phyloP scores from a whole-genome alignment of 2,329 filamentous ascomycete species.

The Penicillium italicum region DNA sequence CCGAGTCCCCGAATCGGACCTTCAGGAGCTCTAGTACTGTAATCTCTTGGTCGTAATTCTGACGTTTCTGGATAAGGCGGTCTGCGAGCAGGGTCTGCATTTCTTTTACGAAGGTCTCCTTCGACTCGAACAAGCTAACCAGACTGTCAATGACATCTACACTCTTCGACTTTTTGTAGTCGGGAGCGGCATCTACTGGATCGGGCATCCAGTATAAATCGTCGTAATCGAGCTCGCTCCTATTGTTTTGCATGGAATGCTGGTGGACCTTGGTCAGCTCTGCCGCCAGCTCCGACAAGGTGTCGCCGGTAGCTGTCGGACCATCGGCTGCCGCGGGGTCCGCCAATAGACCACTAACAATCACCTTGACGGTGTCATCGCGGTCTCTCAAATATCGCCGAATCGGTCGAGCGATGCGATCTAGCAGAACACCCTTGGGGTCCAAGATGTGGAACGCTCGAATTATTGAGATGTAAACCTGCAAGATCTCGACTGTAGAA shows the following conservation, averaged over 20 bases:
- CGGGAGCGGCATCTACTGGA: constrained; percentile 85
- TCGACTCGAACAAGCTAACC: constrained; percentile 80
- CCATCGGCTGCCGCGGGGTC: constrained; percentile 46
- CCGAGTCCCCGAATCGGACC: constrained; percentile 77
- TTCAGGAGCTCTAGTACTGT: constrained; percentile 84
- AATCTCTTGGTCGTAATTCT: constrained; percentile 72
- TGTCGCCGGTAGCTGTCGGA: constrained; percentile 36
- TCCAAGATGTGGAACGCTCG: constrained; percentile 61
- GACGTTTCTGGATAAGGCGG: constrained; percentile 64
- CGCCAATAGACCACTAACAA: constrained; percentile 61
- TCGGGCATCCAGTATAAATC: constrained; percentile 93
- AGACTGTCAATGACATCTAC: constrained; percentile 91
- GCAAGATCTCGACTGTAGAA: constrained; percentile 64
- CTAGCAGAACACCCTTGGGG: constrained; percentile 62
- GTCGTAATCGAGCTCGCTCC: constrained; percentile 76
- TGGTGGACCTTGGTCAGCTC: constrained; percentile 47
- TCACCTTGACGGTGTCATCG: constrained; percentile 63
- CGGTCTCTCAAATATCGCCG: constrained; percentile 61
- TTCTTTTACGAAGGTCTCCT: constrained; percentile 90
- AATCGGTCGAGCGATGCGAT: constrained; percentile 63
- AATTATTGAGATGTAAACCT: constrained; percentile 65
- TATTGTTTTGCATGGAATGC: constrained; percentile 46
- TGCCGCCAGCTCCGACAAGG: constrained; percentile 51
- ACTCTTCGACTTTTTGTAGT: constrained; percentile 83
- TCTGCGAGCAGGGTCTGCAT: constrained; percentile 87